Evolutionary conservation across 2,329 filamentous ascomycete genomes (phyloP).

Genomic region (Chaetomium sp.): DNA sequence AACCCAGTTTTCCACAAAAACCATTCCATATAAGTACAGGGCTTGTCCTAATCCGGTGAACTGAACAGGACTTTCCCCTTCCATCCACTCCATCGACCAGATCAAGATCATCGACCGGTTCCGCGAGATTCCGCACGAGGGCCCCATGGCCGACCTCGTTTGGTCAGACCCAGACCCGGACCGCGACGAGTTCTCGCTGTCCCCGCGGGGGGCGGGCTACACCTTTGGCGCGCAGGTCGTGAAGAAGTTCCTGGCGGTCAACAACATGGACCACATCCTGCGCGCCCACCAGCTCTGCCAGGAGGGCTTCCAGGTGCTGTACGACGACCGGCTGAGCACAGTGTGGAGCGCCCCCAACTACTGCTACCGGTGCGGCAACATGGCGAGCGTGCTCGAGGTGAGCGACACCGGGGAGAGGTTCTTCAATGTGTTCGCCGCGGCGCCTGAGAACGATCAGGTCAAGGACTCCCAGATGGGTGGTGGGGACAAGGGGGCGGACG

Average conservation of each 20-base stretch:
- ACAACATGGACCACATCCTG: conserved; percentile 95
- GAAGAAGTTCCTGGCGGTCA: conserved; percentile 96
- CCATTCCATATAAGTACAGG: not conserved
- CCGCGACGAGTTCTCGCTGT: conserved; percentile 93
- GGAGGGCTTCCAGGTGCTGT: conserved; percentile 95
- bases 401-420: conserved; percentile 89
- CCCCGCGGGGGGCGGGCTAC: conserved; percentile 90
- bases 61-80: conserved; percentile 70
- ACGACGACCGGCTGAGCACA: conserved; percentile 90
- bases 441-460: conserved; percentile 90
- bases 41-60: not conserved
- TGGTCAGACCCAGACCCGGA: conserved; percentile 99
- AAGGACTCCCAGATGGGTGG: conserved; percentile 78
- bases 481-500: conserved; percentile 72
- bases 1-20: conserved; percentile 22
- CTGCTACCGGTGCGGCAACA: conserved; percentile 93
- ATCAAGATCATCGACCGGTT: conserved; percentile 99
- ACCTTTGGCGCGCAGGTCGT: conserved; percentile 98
- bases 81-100: conserved; percentile 97
- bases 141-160: conserved; percentile 98
- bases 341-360: conserved; percentile 99
- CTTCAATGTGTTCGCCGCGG: conserved; percentile 97
- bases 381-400: conserved; percentile 95
- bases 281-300: conserved; percentile 98
- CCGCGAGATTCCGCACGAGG: conserved; percentile 96